These are phyloP conservation scores for Capniomyces stellatus DNA, from an alignment of 371 early-diverging fungal species.

Conservation along the genomic window DNA sequence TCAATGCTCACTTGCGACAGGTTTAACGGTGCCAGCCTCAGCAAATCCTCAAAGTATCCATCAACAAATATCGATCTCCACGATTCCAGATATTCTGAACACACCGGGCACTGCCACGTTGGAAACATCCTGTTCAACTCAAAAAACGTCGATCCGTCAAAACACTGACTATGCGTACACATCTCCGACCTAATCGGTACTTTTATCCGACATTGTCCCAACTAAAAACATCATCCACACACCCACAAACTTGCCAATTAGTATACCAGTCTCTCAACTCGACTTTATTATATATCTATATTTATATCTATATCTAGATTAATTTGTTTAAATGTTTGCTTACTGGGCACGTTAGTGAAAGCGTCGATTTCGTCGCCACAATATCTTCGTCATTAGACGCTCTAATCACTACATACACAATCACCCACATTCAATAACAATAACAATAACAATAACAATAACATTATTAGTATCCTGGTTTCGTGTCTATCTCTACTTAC, in stretches of 20 bases:
- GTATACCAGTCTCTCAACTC: too few relatives aligned
- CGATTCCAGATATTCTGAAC: neutral
- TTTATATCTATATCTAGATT: too few relatives aligned
- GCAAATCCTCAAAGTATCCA: constrained; percentile 5
- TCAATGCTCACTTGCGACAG: constrained; percentile 1
- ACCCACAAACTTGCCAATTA: too few relatives aligned
- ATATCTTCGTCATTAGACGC: constrained; percentile 6
- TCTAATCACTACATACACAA: too few relatives aligned
- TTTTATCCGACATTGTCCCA: constrained; percentile 5
- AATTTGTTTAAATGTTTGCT: too few relatives aligned
- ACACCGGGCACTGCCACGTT: constrained; percentile 4
- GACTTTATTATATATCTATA: too few relatives aligned
- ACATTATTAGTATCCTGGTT: too few relatives aligned
- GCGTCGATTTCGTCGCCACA: constrained; percentile 4
- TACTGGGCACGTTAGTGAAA: constrained; percentile 11
- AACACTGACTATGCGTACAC: constrained; percentile 6
- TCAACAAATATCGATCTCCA: constrained; percentile 5
- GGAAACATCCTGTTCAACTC: constrained; percentile 2
- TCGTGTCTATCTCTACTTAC: too few relatives aligned
- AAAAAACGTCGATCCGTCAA: constrained; percentile 5
- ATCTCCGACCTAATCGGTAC: constrained; percentile 5
- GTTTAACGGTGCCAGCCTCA: constrained; percentile 3
- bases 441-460: too few relatives aligned
- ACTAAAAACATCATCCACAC: too few relatives aligned
- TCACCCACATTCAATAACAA: too few relatives aligned